These are phyloP conservation scores for Cinnamomum chago DNA, from an alignment of 164 flowering plant species.

Conservation along the genomic window DNA sequence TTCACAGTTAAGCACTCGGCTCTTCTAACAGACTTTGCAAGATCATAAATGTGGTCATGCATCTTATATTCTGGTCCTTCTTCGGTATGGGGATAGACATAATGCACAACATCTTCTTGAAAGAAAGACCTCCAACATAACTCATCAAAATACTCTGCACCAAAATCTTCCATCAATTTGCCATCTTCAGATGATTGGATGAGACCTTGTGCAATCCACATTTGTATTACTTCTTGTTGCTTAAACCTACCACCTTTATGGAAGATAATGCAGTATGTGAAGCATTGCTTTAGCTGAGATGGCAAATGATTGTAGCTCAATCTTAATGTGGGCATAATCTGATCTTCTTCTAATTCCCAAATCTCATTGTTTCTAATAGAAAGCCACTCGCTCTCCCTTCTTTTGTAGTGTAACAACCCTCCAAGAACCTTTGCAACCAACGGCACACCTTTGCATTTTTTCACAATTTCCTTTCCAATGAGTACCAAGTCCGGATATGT, in stretches of 20 bases:
- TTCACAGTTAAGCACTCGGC: neutral
- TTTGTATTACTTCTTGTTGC: slow-evolving; percentile 5
- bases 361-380: neutral
- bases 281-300: slow-evolving; percentile 12
- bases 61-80: neutral
- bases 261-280: slow-evolving; percentile 16
- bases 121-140: neutral
- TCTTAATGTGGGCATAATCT: neutral
- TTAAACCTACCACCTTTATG: slow-evolving; percentile 8
- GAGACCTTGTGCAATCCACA: slow-evolving; percentile 15
- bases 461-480: slow-evolving; percentile 13
- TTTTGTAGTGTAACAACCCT: slow-evolving; percentile 9
- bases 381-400: slow-evolving; percentile 5
- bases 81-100: too few relatives aligned
- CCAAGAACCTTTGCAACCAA: slow-evolving; percentile 14
- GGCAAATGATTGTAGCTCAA: neutral
- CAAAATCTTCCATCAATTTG: too few relatives aligned
- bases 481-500: neutral
- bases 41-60: slow-evolving; percentile 8
- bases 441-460: slow-evolving; percentile 18
- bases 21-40: neutral
- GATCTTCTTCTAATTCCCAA: neutral
- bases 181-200: neutral
- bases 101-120: neutral
- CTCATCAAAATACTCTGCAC: neutral